phyloP scores from a whole-genome alignment of 1,284 basidiomycete species.

The Boletus sp. region DNA sequence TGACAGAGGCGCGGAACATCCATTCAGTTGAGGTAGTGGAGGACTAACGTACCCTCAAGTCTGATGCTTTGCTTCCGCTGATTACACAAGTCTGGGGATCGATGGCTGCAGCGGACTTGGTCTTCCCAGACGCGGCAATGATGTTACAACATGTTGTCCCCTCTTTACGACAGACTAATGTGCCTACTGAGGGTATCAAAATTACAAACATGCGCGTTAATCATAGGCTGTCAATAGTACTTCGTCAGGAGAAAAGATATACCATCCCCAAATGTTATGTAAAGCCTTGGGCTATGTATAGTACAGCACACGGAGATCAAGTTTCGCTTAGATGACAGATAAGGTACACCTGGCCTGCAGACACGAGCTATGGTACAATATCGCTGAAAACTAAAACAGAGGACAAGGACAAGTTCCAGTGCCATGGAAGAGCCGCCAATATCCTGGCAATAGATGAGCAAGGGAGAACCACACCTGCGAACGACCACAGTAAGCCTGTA shows the following conservation, averaged over 20 bases:
- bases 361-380: background rate
- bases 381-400: conserved; percentile 1
- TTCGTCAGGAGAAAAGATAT: background rate
- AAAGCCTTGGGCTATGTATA: background rate
- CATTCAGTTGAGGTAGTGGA: no score
- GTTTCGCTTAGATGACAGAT: background rate
- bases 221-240: background rate
- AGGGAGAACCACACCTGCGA: conserved; percentile 32
- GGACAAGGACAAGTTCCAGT: conserved; percentile 12
- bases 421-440: conserved; percentile 30
- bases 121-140: no score
- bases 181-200: no score
- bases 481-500: background rate
- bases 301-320: conserved; percentile 14
- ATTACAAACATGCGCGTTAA: background rate
- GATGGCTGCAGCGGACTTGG: no score
- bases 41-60: no score
- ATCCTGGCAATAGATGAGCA: conserved; percentile 32
- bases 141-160: no score
- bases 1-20: no score
- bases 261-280: background rate
- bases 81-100: background rate
- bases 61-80: background rate
- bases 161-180: background rate
- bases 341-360: conserved; percentile 11